Evolutionary conservation across 2,329 filamentous ascomycete genomes (phyloP).

Genomic region (Bipolaris sorokiniana): DNA sequence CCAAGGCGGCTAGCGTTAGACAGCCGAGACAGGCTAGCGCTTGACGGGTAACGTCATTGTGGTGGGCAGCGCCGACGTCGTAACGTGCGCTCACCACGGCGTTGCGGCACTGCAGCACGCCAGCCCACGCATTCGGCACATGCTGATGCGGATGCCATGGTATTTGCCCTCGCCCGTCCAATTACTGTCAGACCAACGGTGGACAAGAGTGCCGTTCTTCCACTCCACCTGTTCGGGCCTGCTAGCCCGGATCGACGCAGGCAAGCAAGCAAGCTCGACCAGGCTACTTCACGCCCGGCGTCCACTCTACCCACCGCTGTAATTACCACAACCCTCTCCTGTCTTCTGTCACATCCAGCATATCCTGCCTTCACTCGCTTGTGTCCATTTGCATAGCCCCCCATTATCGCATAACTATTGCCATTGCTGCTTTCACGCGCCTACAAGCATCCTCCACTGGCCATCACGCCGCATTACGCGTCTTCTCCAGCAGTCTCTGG

Average conservation of each 20-base stretch:
- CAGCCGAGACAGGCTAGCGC: constrained; percentile 10
- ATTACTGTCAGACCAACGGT: constrained; percentile 1
- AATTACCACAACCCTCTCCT: neutral
- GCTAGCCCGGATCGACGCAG: constrained; percentile 14
- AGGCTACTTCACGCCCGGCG: constrained; percentile 14
- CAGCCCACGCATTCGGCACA: neutral
- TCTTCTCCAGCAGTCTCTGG: constrained; percentile 21
- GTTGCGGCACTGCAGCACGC: constrained; percentile 6
- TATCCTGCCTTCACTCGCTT: constrained; percentile 32
- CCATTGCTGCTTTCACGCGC: constrained; percentile 26
- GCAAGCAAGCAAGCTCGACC: constrained; percentile 16
- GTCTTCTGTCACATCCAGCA: constrained; percentile 18
- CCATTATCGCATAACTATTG: constrained; percentile 21
- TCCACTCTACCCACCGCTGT: constrained; percentile 13
- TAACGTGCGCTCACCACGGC: constrained; percentile 1
- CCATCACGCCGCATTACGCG: constrained; percentile 35
- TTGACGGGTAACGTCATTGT: constrained; percentile 21
- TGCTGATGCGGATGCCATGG: constrained; percentile 2
- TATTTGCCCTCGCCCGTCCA: constrained; percentile 5
- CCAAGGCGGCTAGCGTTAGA: constrained; percentile 11
- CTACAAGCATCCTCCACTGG: constrained; percentile 21
- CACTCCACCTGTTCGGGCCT: constrained; percentile 14
- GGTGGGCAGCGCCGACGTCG: constrained; percentile 9
- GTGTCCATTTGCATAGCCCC: constrained; percentile 23
- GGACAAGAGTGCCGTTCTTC: neutral